Base-by-base conservation (phyloP, 805 yeast genomes). In the Maudiozyma barnettii region DNA sequence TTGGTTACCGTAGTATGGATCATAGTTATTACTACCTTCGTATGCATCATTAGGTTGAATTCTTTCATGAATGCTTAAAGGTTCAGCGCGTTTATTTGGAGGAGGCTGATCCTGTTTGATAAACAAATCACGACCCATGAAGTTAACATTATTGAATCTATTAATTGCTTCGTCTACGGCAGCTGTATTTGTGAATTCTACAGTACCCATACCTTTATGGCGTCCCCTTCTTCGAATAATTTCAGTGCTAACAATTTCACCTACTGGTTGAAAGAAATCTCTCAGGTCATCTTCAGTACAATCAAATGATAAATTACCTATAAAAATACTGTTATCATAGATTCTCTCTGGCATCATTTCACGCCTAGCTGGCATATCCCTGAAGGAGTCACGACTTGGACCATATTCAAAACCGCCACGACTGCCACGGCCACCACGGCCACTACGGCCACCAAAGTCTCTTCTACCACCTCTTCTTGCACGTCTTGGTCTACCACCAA, bases 61-160 rank as follows among this genome's bases (percentile, higher is more conserved):
- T 19, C 38, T 41, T 9, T 30, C 45, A 22, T 16, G 13, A 7
- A 21, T 43, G 18, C 51, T 43, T 21, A 55, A 35, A 16, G 52
- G 49, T 21, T n/a, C 40, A 19, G 22, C 30, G 6, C 30, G 29
- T n/a, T 39, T 21, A 7, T 39, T 23, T 56, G 91, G 93, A 23
- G 93, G 93, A 31, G 93, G 93, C 61, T 85, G 82, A 66, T 89
- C 95, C 64, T 83, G 93, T 68, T 96, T 81, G 12, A 90, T 95
- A 64, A 83, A 88, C 39, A 89, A 82, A 55, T 78, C 81, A 65
- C 97, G 81, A n/a, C 87, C 95, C 59, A 72, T 67, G 52, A 81
- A 76, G 33, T 69, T 72, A 29, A 79, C 72, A 60, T 84, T 81
- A 66, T 85, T 82, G 57, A 74, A 81, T 57, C 77, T 72, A 45